Evolutionary conservation across 805 yeast genomes (phyloP).

Genomic region (Yamadazyma akitaensis): DNA sequence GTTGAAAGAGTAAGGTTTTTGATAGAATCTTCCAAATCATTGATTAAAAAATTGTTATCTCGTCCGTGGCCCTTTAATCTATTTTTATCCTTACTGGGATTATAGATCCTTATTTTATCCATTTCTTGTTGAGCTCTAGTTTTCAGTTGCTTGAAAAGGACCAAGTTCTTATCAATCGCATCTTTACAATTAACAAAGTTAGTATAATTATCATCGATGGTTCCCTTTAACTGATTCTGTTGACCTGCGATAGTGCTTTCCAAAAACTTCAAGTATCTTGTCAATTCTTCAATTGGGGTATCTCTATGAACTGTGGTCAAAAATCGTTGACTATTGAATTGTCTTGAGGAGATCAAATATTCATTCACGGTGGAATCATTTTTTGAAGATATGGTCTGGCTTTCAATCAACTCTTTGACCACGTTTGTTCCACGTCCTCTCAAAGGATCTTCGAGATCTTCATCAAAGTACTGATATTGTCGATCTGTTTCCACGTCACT

Average conservation of each 20-base stretch:
- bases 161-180: conserved; percentile 37
- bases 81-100: conserved; percentile 24
- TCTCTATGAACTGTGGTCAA: conserved; percentile 36
- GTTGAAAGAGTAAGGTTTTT: conserved; percentile 37
- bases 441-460: conserved; percentile 34
- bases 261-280: conserved; percentile 25
- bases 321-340: conserved; percentile 34
- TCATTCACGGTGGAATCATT: conserved; percentile 29
- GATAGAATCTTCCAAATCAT: conserved; percentile 37
- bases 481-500: conserved; percentile 2
- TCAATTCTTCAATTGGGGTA: conserved; percentile 34
- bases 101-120: conserved; percentile 34
- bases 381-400: conserved; percentile 22
- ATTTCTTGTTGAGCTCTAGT: conserved; percentile 33
- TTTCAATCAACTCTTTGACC: conserved; percentile 21
- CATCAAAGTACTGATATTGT: conserved; percentile 11
- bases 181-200: conserved; percentile 35
- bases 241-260: conserved; percentile 34
- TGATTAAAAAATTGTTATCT: conserved; percentile 22
- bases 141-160: conserved; percentile 31
- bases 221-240: conserved; percentile 33
- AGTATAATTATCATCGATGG: conserved; percentile 34
- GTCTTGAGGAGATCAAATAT: conserved; percentile 34
- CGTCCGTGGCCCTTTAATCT: conserved; percentile 14
- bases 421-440: conserved; percentile 29